phyloP scores from a whole-genome alignment of 108 stramenopile species.

The Cyclotella cryptica region DNA sequence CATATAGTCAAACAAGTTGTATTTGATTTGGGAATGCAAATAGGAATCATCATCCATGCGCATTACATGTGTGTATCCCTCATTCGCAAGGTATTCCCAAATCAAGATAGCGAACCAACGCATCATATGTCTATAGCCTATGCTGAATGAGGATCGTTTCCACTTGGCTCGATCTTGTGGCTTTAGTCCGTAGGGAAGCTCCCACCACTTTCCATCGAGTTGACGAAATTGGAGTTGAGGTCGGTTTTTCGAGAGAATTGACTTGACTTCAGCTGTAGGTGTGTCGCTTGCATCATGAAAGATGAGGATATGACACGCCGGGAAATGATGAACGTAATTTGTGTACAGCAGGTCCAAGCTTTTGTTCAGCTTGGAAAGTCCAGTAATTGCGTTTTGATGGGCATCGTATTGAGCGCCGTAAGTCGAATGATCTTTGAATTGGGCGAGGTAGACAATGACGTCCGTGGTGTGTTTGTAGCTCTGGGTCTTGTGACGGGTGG shows the following conservation, averaged over 20 bases:
- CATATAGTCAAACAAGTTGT: conserved; percentile 83
- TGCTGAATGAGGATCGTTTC: conserved; percentile 18
- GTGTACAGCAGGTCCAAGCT: conserved; percentile 57
- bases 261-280: not conserved
- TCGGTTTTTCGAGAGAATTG: not conserved
- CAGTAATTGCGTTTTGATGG: conserved; percentile 5
- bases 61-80: conserved; percentile 74
- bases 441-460: conserved; percentile 36
- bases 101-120: conserved; percentile 76
- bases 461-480: not conserved
- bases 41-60: conserved; percentile 86
- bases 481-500: not conserved
- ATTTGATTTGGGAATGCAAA: conserved; percentile 64
- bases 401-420: conserved; percentile 26
- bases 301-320: conserved; percentile 15
- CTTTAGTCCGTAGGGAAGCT: conserved; percentile 15
- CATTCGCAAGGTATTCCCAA: conserved; percentile 61
- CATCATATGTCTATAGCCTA: conserved; percentile 77
- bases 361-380: conserved; percentile 17
- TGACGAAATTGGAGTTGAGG: conserved; percentile 18
- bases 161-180: conserved; percentile 2
- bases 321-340: conserved; percentile 56
- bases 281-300: conserved; percentile 8
- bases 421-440: conserved; percentile 30
- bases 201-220: conserved; percentile 20